Base-by-base conservation (phyloP, 495 filamentous ascomycete species). In the Aspergillus incahuasiensis region DNA sequence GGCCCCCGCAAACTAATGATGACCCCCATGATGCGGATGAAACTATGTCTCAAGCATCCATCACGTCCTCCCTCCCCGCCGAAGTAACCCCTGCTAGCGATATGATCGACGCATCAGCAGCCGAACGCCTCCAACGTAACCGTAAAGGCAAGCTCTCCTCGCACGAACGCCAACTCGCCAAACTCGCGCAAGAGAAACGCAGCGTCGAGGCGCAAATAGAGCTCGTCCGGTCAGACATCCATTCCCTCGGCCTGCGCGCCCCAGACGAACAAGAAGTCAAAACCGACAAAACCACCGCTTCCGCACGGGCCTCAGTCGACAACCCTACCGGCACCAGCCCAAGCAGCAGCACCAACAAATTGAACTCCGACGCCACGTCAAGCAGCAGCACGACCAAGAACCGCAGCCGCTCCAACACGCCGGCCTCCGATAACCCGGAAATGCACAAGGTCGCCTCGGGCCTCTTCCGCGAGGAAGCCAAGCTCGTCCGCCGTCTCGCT, bases 91-190 rank as follows among this genome's bases (percentile, higher is more conserved):
- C 48, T 30, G 64, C 57, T 20, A 61, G 58, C 7, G 63, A 68
- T 13, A 32, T 56, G 15, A 63, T 60, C 30, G 63, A 64, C 43
- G 48, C 68, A 24, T 48, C 65, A 0, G 63, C 54, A 8, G 48
- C 48, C n/a, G 63, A 69, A 19, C 46, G 65, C 21, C 66, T 68
- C 45, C 52, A 67, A 59, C 61, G 63, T 43, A 63, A 62, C 41
- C 68, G 70, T 48, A 66, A 65, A 9, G 62, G 68, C 59, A 75
- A 71, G 32, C 59, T 69, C n/a, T 69, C 73, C 0, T 76, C 77
- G 39, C 76, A 89, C 56, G 85, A 91, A 30, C 88, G 85, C 56
- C 88, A 94, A 9, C 77, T 96, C 2, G 71, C 74, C 38, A 94
- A 91, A 58, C 80, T 96, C 0, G 79, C 88, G 12, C 76, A 85